Evolutionary conservation across 1,284 basidiomycete species (phyloP).

Genomic region (Melampsora medusae): DNA sequence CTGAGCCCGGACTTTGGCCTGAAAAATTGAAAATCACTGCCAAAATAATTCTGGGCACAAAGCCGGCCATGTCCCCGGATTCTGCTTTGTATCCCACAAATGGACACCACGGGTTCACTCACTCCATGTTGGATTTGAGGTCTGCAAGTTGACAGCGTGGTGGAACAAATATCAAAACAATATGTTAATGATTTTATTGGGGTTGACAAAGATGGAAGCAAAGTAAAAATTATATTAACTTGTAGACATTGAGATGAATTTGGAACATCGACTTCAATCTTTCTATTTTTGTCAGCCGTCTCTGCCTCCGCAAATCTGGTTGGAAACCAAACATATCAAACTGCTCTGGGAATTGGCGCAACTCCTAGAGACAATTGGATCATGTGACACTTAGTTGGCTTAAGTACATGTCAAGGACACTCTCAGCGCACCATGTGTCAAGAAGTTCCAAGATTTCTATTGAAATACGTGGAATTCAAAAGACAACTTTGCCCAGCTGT

Average conservation of each 20-base stretch:
- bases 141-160: neutral
- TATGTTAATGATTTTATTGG: neutral
- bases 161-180: neutral
- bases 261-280: neutral
- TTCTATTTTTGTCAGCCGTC: neutral
- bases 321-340: neutral
- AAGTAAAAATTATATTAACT: neutral
- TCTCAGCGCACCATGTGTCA: too few relatives aligned
- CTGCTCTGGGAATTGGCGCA: neutral
- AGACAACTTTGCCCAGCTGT: neutral
- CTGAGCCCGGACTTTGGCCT: too few relatives aligned
- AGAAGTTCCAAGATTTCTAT: too few relatives aligned
- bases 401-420: too few relatives aligned
- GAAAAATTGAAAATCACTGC: too few relatives aligned
- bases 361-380: neutral
- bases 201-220: neutral
- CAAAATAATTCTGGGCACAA: too few relatives aligned
- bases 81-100: too few relatives aligned
- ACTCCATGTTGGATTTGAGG: too few relatives aligned
- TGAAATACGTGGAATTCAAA: too few relatives aligned
- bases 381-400: neutral
- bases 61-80: too few relatives aligned
- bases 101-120: too few relatives aligned
- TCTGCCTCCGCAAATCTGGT: neutral
- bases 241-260: neutral